These are phyloP conservation scores for Geotrichum fermentans DNA, from an alignment of 1,139 yeast species.

Conservation along the genomic window DNA sequence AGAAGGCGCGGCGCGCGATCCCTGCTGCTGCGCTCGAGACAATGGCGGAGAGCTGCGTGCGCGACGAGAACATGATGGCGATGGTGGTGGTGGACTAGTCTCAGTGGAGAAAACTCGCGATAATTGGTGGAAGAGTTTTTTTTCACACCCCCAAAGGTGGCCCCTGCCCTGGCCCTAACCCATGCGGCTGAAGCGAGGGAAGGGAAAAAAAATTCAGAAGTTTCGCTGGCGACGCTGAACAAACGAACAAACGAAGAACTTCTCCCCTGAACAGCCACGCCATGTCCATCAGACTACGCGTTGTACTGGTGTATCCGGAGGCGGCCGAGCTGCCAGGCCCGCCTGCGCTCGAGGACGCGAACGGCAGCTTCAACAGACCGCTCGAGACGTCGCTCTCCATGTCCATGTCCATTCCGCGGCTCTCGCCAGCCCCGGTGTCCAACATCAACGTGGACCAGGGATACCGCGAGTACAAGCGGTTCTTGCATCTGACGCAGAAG, in stretches of 20 bases:
- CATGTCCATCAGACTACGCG: slow-evolving; percentile 17
- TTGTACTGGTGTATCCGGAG: slow-evolving; percentile 14
- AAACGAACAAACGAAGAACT: too few species aligned
- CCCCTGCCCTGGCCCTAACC: slow-evolving; percentile 1
- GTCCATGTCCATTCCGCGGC: not conserved
- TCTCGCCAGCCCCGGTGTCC: slow-evolving; percentile 4
- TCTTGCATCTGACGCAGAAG: slow-evolving; percentile 57
- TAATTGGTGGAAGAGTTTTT: slow-evolving; percentile 4
- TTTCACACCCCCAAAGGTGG: too few species aligned
- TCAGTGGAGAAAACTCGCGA: not conserved
- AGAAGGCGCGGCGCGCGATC: slow-evolving; percentile 20
- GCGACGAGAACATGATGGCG: slow-evolving; percentile 9
- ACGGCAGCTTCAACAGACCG: slow-evolving; percentile 2
- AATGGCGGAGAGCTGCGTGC: not conserved
- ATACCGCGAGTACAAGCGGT: slow-evolving; percentile 29
- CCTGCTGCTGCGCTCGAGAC: slow-evolving; percentile 6
- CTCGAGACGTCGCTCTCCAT: slow-evolving; percentile 6
- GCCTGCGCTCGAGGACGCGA: slow-evolving; percentile 1
- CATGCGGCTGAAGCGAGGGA: not conserved
- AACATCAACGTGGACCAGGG: not conserved
- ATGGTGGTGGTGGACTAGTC: too few species aligned
- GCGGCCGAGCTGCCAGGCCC: slow-evolving; percentile 1
- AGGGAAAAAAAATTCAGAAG: not conserved
- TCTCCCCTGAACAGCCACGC: not conserved
- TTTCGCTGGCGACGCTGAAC: not conserved